phyloP scores from a whole-genome alignment of 129 eudicot genomes.

The Artemisia annua region DNA sequence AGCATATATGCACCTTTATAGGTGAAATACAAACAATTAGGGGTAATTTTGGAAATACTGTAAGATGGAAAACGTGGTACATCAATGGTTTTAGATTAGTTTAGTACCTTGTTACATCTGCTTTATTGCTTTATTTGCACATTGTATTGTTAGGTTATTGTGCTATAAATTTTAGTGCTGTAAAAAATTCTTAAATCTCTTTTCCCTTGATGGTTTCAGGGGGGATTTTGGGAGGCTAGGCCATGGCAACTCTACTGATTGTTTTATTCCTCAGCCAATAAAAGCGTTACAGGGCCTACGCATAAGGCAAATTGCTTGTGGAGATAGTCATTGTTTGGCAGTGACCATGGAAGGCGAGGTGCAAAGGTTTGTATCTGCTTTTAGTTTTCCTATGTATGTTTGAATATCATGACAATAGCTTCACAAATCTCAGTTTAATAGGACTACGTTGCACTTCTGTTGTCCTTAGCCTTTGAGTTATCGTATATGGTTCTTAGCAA shows the following conservation, averaged over 20 bases:
- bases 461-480: too few relatives aligned
- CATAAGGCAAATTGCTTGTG: slow-evolving; percentile 92
- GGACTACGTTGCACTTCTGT: too few relatives aligned
- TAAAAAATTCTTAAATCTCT: slow-evolving; percentile 3
- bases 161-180: not conserved
- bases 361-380: slow-evolving; percentile 60
- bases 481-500: too few relatives aligned
- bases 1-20: slow-evolving; percentile 6
- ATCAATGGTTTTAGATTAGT: not conserved
- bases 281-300: slow-evolving; percentile 71
- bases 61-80: not conserved
- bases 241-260: slow-evolving; percentile 96
- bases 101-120: slow-evolving; percentile 3
- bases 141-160: not conserved
- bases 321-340: slow-evolving; percentile 98
- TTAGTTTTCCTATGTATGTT: too few relatives aligned
- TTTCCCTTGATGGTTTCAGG: slow-evolving; percentile 42
- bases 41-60: not conserved
- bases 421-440: too few relatives aligned
- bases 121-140: not conserved
- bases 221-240: slow-evolving; percentile 99
- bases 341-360: slow-evolving; percentile 95
- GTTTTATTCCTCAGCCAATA: slow-evolving; percentile 88
- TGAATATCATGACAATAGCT: too few relatives aligned
- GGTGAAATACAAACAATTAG: not conserved